phyloP scores from a whole-genome alignment of 306 rosid genomes.

The Trifolium repens region DNA sequence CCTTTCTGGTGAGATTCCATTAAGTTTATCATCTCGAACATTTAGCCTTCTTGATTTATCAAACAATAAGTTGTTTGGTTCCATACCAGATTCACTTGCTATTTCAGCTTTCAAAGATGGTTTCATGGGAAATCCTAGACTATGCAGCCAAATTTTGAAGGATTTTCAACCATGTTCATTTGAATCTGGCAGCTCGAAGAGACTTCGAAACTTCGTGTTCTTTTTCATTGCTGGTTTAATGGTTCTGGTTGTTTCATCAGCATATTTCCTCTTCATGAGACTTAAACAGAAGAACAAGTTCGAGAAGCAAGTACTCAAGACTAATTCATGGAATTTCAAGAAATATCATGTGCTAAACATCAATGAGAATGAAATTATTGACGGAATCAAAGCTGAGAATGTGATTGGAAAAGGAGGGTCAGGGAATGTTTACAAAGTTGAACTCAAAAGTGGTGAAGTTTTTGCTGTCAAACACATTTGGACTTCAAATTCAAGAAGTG shows the following conservation, averaged over 20 bases:
- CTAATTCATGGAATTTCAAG: constrained; percentile 75
- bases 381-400: constrained; percentile 64
- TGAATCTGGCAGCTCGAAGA: constrained; percentile 39
- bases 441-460: constrained; percentile 58
- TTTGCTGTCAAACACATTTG: constrained; percentile 86
- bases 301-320: constrained; percentile 47
- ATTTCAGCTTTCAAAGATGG: constrained; percentile 65
- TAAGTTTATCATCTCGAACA: constrained; percentile 55
- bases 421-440: constrained; percentile 78
- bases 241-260: constrained; percentile 47
- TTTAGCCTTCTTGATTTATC: constrained; percentile 85
- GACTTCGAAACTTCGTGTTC: constrained; percentile 44
- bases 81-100: constrained; percentile 66
- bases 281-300: constrained; percentile 47
- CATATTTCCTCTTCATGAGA: constrained; percentile 53
- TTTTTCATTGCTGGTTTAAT: constrained; percentile 57
- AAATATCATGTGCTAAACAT: constrained; percentile 66
- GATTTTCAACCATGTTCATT: constrained; percentile 56
- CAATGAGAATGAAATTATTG: constrained; percentile 67
- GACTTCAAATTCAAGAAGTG: constrained; percentile 51
- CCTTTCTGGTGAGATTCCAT: constrained; percentile 73
- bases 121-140: constrained; percentile 75
- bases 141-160: constrained; percentile 62
- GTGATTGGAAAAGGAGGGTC: constrained; percentile 92
- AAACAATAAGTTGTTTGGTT: constrained; percentile 64